These are phyloP conservation scores for Alternaria triticina DNA, from an alignment of 2,329 filamentous ascomycete species.

Conservation along the genomic window DNA sequence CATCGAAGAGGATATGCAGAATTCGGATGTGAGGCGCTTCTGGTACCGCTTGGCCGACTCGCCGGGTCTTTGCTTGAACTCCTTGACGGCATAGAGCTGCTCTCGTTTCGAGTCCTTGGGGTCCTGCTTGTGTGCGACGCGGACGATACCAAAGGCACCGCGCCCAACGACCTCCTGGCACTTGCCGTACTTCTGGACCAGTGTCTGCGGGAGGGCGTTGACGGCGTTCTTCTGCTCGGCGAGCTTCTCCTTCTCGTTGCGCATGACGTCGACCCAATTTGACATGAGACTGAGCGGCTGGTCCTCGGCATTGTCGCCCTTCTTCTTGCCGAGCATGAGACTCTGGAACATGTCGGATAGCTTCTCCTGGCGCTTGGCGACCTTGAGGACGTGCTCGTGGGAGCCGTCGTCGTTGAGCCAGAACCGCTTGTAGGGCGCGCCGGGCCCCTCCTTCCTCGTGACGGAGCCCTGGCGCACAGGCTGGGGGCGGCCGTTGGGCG, in stretches of 20 bases:
- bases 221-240: constrained; percentile 78
- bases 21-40: constrained; percentile 95
- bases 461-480: constrained; percentile 42
- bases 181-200: constrained; percentile 97
- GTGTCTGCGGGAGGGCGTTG: constrained; percentile 75
- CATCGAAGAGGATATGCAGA: constrained; percentile 96
- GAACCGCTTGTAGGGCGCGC: constrained; percentile 56
- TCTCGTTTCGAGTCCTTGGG: constrained; percentile 78
- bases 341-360: constrained; percentile 89
- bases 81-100: constrained; percentile 96
- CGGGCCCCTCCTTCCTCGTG: constrained; percentile 35
- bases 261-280: constrained; percentile 92
- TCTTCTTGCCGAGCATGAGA: constrained; percentile 80
- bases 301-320: constrained; percentile 71
- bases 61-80: constrained; percentile 91
- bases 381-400: constrained; percentile 88
- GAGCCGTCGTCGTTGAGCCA: constrained; percentile 68
- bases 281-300: constrained; percentile 91
- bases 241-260: constrained; percentile 80
- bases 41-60: constrained; percentile 98
- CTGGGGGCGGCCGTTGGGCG: constrained; percentile 32
- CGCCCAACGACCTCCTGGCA: constrained; percentile 96
- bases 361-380: constrained; percentile 91
- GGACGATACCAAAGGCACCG: constrained; percentile 95
- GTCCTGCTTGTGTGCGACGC: constrained; percentile 94